These are phyloP conservation scores for Penicillium taxi DNA, from an alignment of 495 filamentous ascomycete species.

Conservation along the genomic window DNA sequence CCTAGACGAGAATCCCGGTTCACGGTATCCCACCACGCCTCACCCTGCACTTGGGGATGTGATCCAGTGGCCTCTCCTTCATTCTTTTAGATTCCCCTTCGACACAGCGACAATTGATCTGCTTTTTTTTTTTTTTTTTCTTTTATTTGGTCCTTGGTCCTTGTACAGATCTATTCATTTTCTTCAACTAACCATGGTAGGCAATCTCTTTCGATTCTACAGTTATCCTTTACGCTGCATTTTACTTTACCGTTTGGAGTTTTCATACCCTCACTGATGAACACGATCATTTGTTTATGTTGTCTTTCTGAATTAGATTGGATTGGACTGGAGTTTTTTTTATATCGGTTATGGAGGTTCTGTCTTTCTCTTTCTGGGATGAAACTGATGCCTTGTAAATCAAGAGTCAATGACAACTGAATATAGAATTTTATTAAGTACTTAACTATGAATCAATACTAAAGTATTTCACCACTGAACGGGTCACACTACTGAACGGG, in stretches of 20 bases:
- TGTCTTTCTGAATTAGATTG: constrained; percentile 4
- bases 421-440: not conserved
- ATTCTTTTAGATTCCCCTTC: constrained; percentile 27
- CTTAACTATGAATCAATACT: not conserved
- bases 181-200: constrained; percentile 4
- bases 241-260: constrained; percentile 8
- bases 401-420: constrained; percentile 1
- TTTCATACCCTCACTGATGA: constrained; percentile 14
- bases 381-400: constrained; percentile 1
- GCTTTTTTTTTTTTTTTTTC: constrained; percentile 6
- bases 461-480: no score
- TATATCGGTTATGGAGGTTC: no score
- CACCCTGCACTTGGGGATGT: constrained; percentile 4
- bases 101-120: constrained; percentile 17
- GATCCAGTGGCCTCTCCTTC: constrained; percentile 10
- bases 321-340: constrained; percentile 10
- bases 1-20: not conserved
- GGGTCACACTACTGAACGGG: no score
- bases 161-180: constrained; percentile 14
- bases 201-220: constrained; percentile 7
- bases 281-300: constrained; percentile 7
- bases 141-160: constrained; percentile 6
- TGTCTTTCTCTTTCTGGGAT: not conserved
- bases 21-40: constrained; percentile 1
- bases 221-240: not conserved